These are phyloP conservation scores for Leccinum disarticulatum DNA, from an alignment of 768 basidiomycete genomes.

Conservation along the genomic window DNA sequence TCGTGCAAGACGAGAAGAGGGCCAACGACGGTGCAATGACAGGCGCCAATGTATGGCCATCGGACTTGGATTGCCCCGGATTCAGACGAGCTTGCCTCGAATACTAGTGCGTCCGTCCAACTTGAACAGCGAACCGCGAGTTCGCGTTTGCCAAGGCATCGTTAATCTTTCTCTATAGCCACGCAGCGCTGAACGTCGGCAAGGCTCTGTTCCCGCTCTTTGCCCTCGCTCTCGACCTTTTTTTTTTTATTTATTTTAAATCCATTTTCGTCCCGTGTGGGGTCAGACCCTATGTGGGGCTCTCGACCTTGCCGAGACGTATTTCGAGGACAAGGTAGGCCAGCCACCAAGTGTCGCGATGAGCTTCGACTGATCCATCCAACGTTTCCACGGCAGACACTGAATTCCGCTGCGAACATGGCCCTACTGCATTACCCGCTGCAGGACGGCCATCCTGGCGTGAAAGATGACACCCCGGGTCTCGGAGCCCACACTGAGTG, in stretches of 20 bases:
- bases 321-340: slow-evolving; percentile 64
- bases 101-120: slow-evolving; percentile 57
- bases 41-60: slow-evolving; percentile 59
- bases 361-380: not conserved
- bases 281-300: too few relatives aligned
- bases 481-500: slow-evolving; percentile 84
- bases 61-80: slow-evolving; percentile 47
- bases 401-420: slow-evolving; percentile 63
- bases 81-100: slow-evolving; percentile 59
- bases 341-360: not conserved
- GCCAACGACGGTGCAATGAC: slow-evolving; percentile 56
- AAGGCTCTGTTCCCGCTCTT: slow-evolving; percentile 65
- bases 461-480: slow-evolving; percentile 68
- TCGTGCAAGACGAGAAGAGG: slow-evolving; percentile 26
- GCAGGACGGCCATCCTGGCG: slow-evolving; percentile 46
- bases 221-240: slow-evolving; percentile 66
- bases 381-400: slow-evolving; percentile 41
- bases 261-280: too few relatives aligned
- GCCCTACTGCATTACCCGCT: slow-evolving; percentile 74
- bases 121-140: not conserved
- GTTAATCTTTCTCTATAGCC: slow-evolving; percentile 40
- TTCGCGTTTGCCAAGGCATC: not conserved
- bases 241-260: too few relatives aligned
- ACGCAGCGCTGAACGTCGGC: slow-evolving; percentile 55
- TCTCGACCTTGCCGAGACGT: slow-evolving; percentile 59